Evolutionary conservation across 495 filamentous ascomycete genomes (phyloP), one percentile per base, ranked within the genome.

Genomic region (Aspergillus kassunensis): DNA sequence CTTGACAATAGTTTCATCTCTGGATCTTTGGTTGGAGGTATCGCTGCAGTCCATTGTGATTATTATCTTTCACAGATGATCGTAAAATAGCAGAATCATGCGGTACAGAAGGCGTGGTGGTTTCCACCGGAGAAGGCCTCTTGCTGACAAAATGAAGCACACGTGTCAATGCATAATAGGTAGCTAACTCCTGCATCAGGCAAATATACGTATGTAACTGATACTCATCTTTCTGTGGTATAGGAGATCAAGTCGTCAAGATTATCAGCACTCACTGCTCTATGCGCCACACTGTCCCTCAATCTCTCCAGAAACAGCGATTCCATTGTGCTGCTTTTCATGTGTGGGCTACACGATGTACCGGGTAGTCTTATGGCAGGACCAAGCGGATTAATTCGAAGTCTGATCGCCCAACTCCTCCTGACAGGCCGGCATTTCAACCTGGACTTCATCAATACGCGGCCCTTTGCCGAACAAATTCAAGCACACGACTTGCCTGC

Each of bases 371-470:
- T 34, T 21, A 24, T 42, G 4, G 30, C 23, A 8, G 54, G 54
- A 16, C 54, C 54, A 10, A 50, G 42, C 25, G 40, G 54, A 27
- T 20, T 56, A 4, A 51, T 56, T 37, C 54, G 54, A 39, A 12
- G 24, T 11, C 47, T 56, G 1, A 56, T 56, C 16, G 48, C 49
- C 3, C 54, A 56, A 21, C 21, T 56, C 12, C 49, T 56, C 6
- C 40, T 52, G n/a, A 23, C 48, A 3, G 25, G 40, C 1, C 12
- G 21, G 7, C 30, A n/a, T 6, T 56, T 50, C 16, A 47, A 56
- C 23, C 48, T 56, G 10, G 24, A 47, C 21, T 47, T 45, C 36
- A 52, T 56, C 27, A 56, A 52, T n/a, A 56, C 46, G 13, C 54
- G 39, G 7, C 16, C 10, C 1, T 51, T 47, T 18, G 19, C 35